Percentiles rank a stretch among this genome's conserved stretches.
Evolutionary conservation across 2,329 filamentous ascomycete genomes (phyloP).

Genomic region (Domatiomyces globalis): DNA sequence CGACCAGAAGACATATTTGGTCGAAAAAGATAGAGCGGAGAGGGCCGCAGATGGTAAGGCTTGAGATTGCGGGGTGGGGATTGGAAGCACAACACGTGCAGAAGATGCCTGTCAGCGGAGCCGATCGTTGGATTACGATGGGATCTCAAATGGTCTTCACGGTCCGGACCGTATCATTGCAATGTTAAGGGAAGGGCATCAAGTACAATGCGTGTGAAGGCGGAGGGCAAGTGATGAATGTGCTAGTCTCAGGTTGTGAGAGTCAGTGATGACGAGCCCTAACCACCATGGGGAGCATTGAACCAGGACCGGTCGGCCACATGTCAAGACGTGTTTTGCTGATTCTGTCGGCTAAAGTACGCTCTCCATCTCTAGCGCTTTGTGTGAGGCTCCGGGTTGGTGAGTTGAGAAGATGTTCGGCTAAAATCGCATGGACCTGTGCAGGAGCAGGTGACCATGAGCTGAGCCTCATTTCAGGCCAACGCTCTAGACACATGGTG

Average conservation of each 20-base stretch:
- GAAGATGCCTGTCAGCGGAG: neutral
- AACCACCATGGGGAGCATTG: neutral
- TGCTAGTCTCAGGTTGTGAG: neutral
- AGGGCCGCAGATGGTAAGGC: neutral
- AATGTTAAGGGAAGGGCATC: neutral
- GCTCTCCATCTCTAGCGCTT: neutral
- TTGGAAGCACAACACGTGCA: neutral
- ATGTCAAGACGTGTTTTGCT: neutral
- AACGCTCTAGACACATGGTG: neutral
- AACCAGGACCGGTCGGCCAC: neutral
- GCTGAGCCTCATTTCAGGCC: neutral
- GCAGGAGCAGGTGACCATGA: neutral
- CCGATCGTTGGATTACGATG: neutral
- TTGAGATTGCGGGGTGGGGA: neutral
- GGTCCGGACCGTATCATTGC: neutral
- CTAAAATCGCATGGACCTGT: neutral
- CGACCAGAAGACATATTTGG: neutral
- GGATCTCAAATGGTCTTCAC: neutral
- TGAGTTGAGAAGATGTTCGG: neutral
- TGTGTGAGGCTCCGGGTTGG: neutral
- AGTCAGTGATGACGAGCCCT: neutral
- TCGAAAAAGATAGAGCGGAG: neutral
- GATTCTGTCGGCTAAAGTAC: neutral
- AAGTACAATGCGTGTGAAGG: neutral
- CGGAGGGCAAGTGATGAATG: neutral